Evolutionary conservation across 352 stramenopile species (phyloP), one percentile per base, ranked within the genome.

Genomic region (Globisporangium abappressorium): DNA sequence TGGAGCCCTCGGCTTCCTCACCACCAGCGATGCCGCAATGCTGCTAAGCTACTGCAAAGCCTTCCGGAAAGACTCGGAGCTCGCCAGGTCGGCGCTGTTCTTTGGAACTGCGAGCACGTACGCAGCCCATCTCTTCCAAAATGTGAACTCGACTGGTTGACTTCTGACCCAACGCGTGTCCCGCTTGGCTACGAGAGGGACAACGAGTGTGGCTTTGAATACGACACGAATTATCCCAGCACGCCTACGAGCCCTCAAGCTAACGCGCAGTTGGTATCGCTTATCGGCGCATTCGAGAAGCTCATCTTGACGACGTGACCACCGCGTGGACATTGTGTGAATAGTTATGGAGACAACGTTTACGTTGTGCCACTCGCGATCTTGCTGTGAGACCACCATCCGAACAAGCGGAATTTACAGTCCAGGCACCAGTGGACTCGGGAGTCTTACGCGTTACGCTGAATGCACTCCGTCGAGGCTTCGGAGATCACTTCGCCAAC

Each of bases 61-160:
- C n/a, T 51, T 62, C 57, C n/a, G 57, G 8, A n/a, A 62, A 33
- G 57, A 62, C 57, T 24, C 57, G 3, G 18, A 46, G 34, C 57
- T 62, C 9, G 56, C 56, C 20, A 28, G 6, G 20, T 15, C 22
- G 14, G 56, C 9, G 3, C 33, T 47, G 7, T 6, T 28, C 12
- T 2, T 26, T 2, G 56, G 33, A 6, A 4, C 11, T 18, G 38
- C 38, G 33, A 6, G 15, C 15, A 7, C 26, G 6, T 28, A 30
- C 18, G 6, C 56, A 0, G 5, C 0, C 3, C 56, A 61, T 24
- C 33, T 24, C 34, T 36, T 36, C 20, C 20, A 7, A 18, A n/a
- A 5, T 61, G 56, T 18, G 33, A 12, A 12, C 33, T 11, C 14
- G 33, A 61, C 18, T 61, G 56, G 18, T 49, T 61, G 20, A 26